phyloP scores from a whole-genome alignment of 345 rosid genomes.

The Eucalyptus sp. region DNA sequence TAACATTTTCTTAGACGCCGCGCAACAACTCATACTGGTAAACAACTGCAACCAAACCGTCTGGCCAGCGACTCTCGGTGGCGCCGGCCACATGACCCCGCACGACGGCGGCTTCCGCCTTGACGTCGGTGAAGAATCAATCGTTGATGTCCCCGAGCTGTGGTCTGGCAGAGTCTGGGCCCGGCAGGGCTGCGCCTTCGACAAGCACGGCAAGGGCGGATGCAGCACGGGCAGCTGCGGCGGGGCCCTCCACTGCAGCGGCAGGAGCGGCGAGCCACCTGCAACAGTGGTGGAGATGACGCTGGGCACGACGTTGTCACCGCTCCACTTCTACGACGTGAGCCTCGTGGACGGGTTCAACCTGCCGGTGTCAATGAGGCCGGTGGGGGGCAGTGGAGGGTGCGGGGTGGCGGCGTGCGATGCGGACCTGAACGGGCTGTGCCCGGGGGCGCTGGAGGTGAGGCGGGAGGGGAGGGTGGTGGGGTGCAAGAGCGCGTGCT shows the following conservation, averaged over 20 bases:
- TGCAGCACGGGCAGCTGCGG: constrained; percentile 8
- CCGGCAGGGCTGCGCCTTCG: constrained; percentile 68
- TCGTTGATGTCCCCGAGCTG: constrained; percentile 52
- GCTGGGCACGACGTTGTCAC: constrained; percentile 48
- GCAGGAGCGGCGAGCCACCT: constrained; percentile 66
- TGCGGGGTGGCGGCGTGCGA: constrained; percentile 87
- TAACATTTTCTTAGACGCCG: constrained; percentile 23
- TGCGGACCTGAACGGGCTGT: constrained; percentile 66
- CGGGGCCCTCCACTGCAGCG: constrained; percentile 36
- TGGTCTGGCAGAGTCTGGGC: constrained; percentile 93
- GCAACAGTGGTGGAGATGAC: constrained; percentile 92
- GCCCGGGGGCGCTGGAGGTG: constrained; percentile 84
- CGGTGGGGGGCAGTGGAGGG: constrained; percentile 81
- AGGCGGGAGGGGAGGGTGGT: constrained; percentile 49
- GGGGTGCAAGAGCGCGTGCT: constrained; percentile 91
- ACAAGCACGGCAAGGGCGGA: constrained; percentile 49
- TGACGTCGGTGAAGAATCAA: constrained; percentile 29
- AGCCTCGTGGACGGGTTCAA: constrained; percentile 92
- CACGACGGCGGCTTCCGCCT: not conserved
- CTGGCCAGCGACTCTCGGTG: constrained; percentile 85
- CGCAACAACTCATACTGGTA: constrained; percentile 59
- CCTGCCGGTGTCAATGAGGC: constrained; percentile 75
- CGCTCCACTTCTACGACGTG: constrained; percentile 91
- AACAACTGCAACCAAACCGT: constrained; percentile 72
- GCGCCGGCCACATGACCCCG: constrained; percentile 40